Conservation (phyloP, 768 basidiomycete genomes). For the Boletus pseudopeckii region DNA sequence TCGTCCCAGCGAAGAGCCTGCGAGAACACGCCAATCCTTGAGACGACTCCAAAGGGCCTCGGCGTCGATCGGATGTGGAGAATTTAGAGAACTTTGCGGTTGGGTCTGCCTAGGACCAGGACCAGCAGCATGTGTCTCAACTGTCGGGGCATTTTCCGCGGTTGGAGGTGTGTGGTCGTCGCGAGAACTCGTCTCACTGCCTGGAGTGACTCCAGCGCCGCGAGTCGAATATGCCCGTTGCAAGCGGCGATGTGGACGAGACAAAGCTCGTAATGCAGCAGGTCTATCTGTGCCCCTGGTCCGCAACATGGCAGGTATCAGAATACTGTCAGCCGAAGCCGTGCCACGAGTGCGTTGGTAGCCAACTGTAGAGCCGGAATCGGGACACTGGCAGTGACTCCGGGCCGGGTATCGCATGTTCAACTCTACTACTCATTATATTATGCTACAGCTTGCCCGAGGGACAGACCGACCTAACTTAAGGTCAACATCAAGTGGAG, state of each 20-base stretch:
- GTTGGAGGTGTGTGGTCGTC: constrained; percentile 4
- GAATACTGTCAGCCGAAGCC: background rate
- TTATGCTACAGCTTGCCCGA: background rate
- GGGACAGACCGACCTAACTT: background rate
- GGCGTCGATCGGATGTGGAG: constrained; percentile 12
- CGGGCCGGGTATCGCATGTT: no score
- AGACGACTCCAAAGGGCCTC: constrained; percentile 36
- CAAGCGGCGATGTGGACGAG: constrained; percentile 8
- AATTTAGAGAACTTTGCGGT: background rate
- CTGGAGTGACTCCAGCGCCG: background rate
- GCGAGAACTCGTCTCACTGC: background rate
- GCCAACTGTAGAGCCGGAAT: background rate
- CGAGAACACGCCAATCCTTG: constrained; percentile 45
- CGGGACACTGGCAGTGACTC: background rate
- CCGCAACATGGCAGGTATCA: constrained; percentile 18
- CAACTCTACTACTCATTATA: no score
- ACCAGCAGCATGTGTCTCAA: background rate
- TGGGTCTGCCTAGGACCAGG: background rate
- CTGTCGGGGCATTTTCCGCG: constrained; percentile 1
- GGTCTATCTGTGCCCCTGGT: constrained; percentile 5
- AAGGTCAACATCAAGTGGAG: background rate
- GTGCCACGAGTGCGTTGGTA: background rate
- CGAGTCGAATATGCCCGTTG: constrained; percentile 9
- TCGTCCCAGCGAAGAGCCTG: constrained; percentile 39
- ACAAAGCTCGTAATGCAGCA: constrained; percentile 7